Base-by-base conservation (phyloP, 2,329 filamentous ascomycete species). In the Fusarium coicis region DNA sequence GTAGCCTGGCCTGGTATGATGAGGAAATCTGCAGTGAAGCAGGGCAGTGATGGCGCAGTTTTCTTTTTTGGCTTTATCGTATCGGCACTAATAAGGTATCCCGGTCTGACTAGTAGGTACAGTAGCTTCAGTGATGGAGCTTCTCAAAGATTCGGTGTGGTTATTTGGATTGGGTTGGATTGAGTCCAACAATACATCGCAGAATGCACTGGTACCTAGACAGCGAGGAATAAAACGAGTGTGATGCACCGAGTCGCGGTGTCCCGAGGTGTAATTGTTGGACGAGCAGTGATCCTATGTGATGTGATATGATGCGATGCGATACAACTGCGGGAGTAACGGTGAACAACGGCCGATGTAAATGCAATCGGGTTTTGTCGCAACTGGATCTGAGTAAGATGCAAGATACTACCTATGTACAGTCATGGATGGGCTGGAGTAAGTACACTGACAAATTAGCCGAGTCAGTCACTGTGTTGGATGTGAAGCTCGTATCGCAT, bases 11-110 rank as follows among this genome's bases (percentile, higher is more conserved):
- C 16, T 16, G 34, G 34, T 36, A 32, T 57, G 37, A 69, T 73
- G 69, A 43, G 58, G 50, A 54, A 70, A 73, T 63, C 69, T 42
- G 65, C 65, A 55, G 70, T 57, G 63, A 68, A 56, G 62, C 63
- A 69, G 69, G 60, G 70, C 44, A 69, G 44, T 28, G 53, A 52
- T 67, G 39, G 64, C 28, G 65, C 57, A 67, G 64, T 64, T 66
- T 65, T 65, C 32, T 36, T 57, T 66, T 36, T 57, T 66, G 62
- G 63, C 50, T 49, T 57, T 64, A 43, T 40, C 44, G 64, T 62
- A 57, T 52, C 55, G 44, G 46, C 37, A 57, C 62, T 61, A 47
- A 30, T 47, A n/a, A 30, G 26, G 26, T 28, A 67, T 67, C 36
- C 63, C 28, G n/a, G 62, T 66, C 66, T 47, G 44, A 30, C 44